Evolutionary conservation across 306 rosid species (phyloP), one percentile per base, ranked within the genome.

Genomic region (Betula pendula): DNA sequence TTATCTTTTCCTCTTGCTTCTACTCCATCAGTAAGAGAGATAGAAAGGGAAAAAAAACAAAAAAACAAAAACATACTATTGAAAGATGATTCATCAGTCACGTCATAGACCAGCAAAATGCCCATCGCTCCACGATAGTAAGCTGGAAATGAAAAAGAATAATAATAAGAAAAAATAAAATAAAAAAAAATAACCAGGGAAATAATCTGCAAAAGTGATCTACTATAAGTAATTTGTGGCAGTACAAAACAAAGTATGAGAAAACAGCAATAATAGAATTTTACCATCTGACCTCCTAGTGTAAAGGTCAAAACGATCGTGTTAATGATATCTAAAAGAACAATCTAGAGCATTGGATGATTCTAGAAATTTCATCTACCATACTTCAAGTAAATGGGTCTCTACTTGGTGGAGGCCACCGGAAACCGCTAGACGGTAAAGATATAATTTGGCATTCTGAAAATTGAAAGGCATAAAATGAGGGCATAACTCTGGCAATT

Each of bases 91-190:
- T 95, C 98, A 52, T 95, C 96, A 0, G 98, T 95, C 45, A 95
- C 97, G 60, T 92, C 97, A 33, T 95, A 95, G 71, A 95, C 98
- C 80, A 92, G 92, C 87, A 95, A 86, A 79, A 95, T 90, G 45
- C 98, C 98, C 98, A 92, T 95, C 53, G 98, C 98, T 74, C 97
- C 98, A 8, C 97, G 96, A 77, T 95, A 95, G 80, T 95, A 95
- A 87, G 98, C 98, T 92, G 92, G 47, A 56, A 50, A 87, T 63
- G 63, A 40, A 71, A 27, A 38, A 45, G 43, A 71, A 59, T 49
- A 45, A 25, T 16, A 42, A 53, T 42, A 14, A 72, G 50, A 45
- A 27, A 72, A 50, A 2, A n/a, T n/a, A n/a, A n/a, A n/a, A n/a
- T n/a, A 71, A 43, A 43, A 10, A 22, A 43, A 9, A 29, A 1